phyloP scores from a whole-genome alignment of 139 green algal species.

The Yamagishiella unicocca region DNA sequence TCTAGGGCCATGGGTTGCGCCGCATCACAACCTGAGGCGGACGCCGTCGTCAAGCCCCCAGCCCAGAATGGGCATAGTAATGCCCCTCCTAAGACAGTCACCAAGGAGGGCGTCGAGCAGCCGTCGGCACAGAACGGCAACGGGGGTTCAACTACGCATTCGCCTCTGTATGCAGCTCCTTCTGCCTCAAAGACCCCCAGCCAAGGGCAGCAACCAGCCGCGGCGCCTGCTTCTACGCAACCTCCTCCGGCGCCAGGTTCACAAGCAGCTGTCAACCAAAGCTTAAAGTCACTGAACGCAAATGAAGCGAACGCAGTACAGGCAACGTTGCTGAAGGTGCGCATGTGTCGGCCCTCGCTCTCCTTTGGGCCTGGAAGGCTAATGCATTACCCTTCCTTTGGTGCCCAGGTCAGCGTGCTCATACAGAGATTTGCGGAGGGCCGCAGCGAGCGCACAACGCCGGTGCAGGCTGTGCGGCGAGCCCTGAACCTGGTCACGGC shows the following conservation, averaged over 20 bases:
- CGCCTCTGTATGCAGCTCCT: constrained; percentile 18
- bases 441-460: constrained; percentile 60
- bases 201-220: background rate
- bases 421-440: constrained; percentile 70
- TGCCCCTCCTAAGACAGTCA: background rate
- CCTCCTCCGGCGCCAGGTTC: background rate
- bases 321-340: constrained; percentile 60
- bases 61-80: background rate
- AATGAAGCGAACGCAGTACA: constrained; percentile 59
- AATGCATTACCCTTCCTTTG: background rate
- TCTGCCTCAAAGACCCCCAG: background rate
- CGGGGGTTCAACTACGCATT: background rate
- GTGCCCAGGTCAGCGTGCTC: constrained; percentile 63
- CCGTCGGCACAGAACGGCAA: background rate
- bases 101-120: constrained; percentile 30
- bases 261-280: constrained; percentile 41
- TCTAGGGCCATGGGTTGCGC: constrained; percentile 20
- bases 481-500: constrained; percentile 61
- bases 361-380: background rate
- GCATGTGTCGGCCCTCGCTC: background rate
- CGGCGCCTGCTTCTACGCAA: background rate
- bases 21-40: constrained; percentile 15
- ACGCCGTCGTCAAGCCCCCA: constrained; percentile 29
- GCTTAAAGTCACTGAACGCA: constrained; percentile 45
- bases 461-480: constrained; percentile 62